Percentiles rank a stretch among this genome's conserved stretches.
phyloP scores from a whole-genome alignment of 2,329 filamentous ascomycete species.

The Elsinoe australis region DNA sequence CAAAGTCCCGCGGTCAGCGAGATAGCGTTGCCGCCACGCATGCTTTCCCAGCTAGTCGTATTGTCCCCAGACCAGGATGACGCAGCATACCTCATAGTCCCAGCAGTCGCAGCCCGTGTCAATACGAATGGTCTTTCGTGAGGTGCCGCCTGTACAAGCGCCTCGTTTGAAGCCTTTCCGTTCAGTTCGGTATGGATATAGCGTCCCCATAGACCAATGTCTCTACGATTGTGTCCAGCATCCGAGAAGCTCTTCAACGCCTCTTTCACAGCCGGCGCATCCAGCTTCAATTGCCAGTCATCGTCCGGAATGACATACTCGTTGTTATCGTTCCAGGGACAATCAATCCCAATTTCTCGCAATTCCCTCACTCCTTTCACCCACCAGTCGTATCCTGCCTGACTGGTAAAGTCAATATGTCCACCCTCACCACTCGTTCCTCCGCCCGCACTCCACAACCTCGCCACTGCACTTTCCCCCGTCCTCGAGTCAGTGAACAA shows the following conservation, averaged over 20 bases:
- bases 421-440: conserved; percentile 62
- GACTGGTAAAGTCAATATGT: conserved; percentile 66
- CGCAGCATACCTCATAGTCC: conserved; percentile 60
- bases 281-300: conserved; percentile 55
- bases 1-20: conserved; percentile 62
- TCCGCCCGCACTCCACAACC: conserved; percentile 65
- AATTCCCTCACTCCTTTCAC: conserved; percentile 58
- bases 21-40: conserved; percentile 64
- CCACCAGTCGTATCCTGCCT: conserved; percentile 63
- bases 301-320: conserved; percentile 63
- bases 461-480: conserved; percentile 46
- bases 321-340: conserved; percentile 75
- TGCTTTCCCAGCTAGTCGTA: conserved; percentile 63
- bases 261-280: too few species aligned
- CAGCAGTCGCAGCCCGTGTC: conserved; percentile 62
- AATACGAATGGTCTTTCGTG: conserved; percentile 58
- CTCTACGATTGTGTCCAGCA: too few species aligned
- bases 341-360: conserved; percentile 58
- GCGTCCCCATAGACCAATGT: conserved; percentile 62
- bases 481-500: conserved; percentile 55
- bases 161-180: conserved; percentile 63
- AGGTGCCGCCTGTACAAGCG: conserved; percentile 52
- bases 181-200: conserved; percentile 63
- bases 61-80: conserved; percentile 71
- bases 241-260: too few species aligned